Conservation (phyloP, 164 flowering plant genomes). For the Santalum album region DNA sequence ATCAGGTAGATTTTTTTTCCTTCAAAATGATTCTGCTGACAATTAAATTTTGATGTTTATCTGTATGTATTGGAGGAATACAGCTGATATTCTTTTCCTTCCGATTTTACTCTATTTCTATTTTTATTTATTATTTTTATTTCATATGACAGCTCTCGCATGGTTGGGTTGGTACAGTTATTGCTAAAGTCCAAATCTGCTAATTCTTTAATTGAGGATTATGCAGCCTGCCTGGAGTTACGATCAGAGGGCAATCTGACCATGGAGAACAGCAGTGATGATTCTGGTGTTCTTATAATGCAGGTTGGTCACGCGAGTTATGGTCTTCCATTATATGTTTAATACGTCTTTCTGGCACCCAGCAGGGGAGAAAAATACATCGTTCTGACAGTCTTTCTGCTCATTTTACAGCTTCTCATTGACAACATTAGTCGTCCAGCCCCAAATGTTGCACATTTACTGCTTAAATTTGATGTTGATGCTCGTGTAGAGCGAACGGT, state of each 20-base stretch:
- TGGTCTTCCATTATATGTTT: slow-evolving; percentile 2
- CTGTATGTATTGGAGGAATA: too few relatives aligned
- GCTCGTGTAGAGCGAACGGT: slow-evolving; percentile 64
- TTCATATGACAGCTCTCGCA: slow-evolving; percentile 55
- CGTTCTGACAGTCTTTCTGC: slow-evolving; percentile 4
- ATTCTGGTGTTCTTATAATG: slow-evolving; percentile 81
- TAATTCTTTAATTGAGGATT: slow-evolving; percentile 70
- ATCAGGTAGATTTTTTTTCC: neutral
- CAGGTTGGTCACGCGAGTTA: slow-evolving; percentile 40
- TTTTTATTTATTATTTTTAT: too few relatives aligned
- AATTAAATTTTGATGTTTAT: neutral
- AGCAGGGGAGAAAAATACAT: too few relatives aligned
- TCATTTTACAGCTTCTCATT: slow-evolving; percentile 65
- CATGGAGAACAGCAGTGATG: slow-evolving; percentile 61
- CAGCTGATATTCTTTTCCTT: too few relatives aligned
- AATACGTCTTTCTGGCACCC: too few relatives aligned
- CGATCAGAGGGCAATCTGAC: slow-evolving; percentile 68
- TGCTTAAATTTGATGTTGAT: slow-evolving; percentile 90
- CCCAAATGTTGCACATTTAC: slow-evolving; percentile 85
- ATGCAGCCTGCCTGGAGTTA: slow-evolving; percentile 91
- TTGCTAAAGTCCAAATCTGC: slow-evolving; percentile 75
- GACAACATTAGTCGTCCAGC: slow-evolving; percentile 85
- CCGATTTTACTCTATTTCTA: too few relatives aligned
- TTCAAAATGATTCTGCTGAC: neutral
- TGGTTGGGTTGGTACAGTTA: slow-evolving; percentile 81